Evolutionary conservation across 805 yeast genomes (phyloP).

Genomic region (Candida oleophila): DNA sequence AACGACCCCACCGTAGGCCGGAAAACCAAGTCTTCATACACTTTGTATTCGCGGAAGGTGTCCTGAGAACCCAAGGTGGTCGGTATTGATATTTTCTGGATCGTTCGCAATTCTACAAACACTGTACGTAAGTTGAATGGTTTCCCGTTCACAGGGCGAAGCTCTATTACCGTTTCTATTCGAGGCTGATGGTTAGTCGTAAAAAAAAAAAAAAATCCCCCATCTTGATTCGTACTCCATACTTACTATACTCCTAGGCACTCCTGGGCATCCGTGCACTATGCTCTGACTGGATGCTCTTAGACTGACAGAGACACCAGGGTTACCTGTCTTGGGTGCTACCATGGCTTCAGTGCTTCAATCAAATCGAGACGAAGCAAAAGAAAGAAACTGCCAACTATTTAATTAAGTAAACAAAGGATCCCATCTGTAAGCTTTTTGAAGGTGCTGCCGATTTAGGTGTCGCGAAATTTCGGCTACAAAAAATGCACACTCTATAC

Average conservation of each 20-base stretch:
- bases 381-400: no score
- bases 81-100: constrained; percentile 47
- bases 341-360: constrained; percentile 10
- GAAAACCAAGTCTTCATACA: constrained; percentile 33
- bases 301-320: constrained; percentile 24
- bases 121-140: constrained; percentile 50
- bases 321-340: constrained; percentile 9
- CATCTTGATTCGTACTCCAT: no score
- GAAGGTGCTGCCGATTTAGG: neutral
- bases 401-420: neutral
- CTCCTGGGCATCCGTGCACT: constrained; percentile 69
- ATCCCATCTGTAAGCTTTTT: neutral
- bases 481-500: no score
- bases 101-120: constrained; percentile 47
- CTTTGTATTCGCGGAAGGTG: constrained; percentile 29
- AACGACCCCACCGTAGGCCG: constrained; percentile 41
- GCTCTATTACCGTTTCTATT: constrained; percentile 54
- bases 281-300: constrained; percentile 53
- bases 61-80: constrained; percentile 32
- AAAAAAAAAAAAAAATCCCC: neutral
- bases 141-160: constrained; percentile 49
- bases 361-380: no score
- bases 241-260: constrained; percentile 49
- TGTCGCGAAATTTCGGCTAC: neutral
- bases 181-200: constrained; percentile 42